phyloP scores from a whole-genome alignment of 2,329 filamentous ascomycete genomes.

The Xylaria sp. region DNA sequence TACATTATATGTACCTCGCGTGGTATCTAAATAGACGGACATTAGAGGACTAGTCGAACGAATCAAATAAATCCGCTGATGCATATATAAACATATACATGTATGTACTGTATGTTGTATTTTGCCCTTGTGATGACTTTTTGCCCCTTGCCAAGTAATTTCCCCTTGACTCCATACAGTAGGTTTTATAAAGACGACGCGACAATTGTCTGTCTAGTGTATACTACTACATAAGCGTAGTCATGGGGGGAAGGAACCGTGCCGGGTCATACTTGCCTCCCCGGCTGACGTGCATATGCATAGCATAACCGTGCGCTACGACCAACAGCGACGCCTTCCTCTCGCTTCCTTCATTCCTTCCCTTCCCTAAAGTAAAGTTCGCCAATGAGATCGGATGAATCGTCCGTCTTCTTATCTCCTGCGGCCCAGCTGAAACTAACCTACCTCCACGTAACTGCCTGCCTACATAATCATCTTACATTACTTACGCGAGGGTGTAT shows the following conservation, averaged over 20 bases:
- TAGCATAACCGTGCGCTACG: background rate
- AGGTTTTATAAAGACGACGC: no score
- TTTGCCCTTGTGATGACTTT: background rate
- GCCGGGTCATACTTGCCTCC: background rate
- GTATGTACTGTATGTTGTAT: background rate
- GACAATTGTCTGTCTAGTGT: no score
- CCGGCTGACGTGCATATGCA: slow-evolving; percentile 17
- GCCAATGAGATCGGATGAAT: background rate
- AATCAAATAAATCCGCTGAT: background rate
- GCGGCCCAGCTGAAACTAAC: no score
- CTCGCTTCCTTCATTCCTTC: background rate
- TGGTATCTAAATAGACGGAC: slow-evolving; percentile 19
- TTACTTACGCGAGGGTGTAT: no score
- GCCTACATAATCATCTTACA: no score
- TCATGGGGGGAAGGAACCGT: no score
- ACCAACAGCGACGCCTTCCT: background rate
- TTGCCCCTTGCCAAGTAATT: background rate
- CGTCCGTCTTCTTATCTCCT: no score
- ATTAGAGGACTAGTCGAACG: slow-evolving; percentile 14
- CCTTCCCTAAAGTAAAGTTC: no score
- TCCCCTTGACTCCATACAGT: no score
- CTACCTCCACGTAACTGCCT: no score
- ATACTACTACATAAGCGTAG: no score
- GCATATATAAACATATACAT: background rate
- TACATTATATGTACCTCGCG: background rate